A percentile compares a stretch with the other conserved stretches of the same genome.
Evolutionary conservation across 2,329 filamentous ascomycete species (phyloP).

Genomic region (Setomelanomma holmii): DNA sequence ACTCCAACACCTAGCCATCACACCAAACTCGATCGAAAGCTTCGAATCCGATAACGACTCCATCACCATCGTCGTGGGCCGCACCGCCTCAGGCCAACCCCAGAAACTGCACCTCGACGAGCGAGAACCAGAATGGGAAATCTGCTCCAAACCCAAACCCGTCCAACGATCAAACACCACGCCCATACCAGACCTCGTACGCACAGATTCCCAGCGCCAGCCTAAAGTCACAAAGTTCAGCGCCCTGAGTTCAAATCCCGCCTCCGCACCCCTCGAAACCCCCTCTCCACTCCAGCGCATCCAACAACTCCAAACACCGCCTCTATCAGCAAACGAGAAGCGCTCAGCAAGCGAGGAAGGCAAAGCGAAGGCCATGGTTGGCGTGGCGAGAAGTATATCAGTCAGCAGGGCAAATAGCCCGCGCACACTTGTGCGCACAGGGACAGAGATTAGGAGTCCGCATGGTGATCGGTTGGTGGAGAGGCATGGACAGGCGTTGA

Average conservation of each 20-base stretch:
- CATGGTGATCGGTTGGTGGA: constrained; percentile 35
- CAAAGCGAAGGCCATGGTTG: constrained; percentile 33
- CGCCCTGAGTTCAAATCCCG: constrained; percentile 37
- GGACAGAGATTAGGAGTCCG: constrained; percentile 15
- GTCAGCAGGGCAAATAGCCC: constrained; percentile 38
- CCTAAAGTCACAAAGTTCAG: constrained; percentile 36
- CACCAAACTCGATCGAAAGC: constrained; percentile 35
- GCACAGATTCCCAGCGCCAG: constrained; percentile 23
- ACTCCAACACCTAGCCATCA: constrained; percentile 24
- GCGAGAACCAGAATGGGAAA: constrained; percentile 42
- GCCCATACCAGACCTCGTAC: constrained; percentile 11
- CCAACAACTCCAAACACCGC: constrained; percentile 25
- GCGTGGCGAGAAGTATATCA: constrained; percentile 42
- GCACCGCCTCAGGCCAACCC: constrained; percentile 19
- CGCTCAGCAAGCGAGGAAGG: constrained; percentile 9
- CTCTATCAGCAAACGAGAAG: constrained; percentile 18
- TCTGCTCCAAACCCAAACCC: constrained; percentile 34
- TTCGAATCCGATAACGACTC: constrained; percentile 42
- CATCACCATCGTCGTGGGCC: constrained; percentile 33
- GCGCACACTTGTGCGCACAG: constrained; percentile 24
- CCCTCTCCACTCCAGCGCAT: constrained; percentile 27
- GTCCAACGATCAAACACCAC: constrained; percentile 15
- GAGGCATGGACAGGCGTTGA: constrained; percentile 32
- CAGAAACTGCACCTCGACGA: constrained; percentile 32
- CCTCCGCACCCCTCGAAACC: constrained; percentile 34